A percentile compares a stretch with the other conserved stretches of the same genome.
These are phyloP conservation scores for Pulveroboletus sp. DNA, from an alignment of 768 basidiomycete species.

Conservation along the genomic window DNA sequence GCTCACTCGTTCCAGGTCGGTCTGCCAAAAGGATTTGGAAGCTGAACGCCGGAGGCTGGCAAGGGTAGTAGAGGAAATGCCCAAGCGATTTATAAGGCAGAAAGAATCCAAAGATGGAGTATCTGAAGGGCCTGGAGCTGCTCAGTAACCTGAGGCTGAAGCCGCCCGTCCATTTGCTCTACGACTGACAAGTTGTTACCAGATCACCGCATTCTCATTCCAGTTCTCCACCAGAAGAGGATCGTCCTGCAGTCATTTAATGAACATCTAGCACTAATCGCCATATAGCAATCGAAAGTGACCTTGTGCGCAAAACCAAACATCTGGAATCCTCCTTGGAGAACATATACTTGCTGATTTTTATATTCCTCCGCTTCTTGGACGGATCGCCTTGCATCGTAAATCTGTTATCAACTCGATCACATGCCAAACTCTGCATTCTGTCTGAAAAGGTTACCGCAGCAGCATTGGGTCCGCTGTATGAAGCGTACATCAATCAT, in stretches of 20 bases:
- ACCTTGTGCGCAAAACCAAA: conserved; percentile 75
- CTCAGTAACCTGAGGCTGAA: background rate
- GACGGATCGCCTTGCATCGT: conserved; percentile 58
- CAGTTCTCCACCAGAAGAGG: conserved; percentile 73
- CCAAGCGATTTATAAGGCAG: conserved; percentile 50
- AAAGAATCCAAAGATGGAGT: conserved; percentile 32
- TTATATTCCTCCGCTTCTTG: conserved; percentile 40
- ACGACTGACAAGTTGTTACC: conserved; percentile 38
- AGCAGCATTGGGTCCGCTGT: conserved; percentile 77
- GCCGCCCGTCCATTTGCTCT: background rate
- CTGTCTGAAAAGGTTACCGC: conserved; percentile 41
- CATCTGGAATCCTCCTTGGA: conserved; percentile 68
- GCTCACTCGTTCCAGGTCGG: conserved; percentile 44
- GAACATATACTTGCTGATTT: conserved; percentile 58
- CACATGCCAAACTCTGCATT: background rate
- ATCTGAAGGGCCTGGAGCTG: conserved; percentile 6
- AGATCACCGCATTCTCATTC: conserved; percentile 52
- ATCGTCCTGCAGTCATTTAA: conserved; percentile 46
- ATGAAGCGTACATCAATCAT: conserved; percentile 4
- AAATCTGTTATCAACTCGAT: conserved; percentile 45
- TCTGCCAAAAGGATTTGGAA: conserved; percentile 56
- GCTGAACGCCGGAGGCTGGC: conserved; percentile 55
- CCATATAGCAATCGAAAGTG: background rate
- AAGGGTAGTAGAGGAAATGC: conserved; percentile 59
- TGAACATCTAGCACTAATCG: background rate